Conservation (phyloP, 148 eudicot species). For the Arctostaphylos glauca region DNA sequence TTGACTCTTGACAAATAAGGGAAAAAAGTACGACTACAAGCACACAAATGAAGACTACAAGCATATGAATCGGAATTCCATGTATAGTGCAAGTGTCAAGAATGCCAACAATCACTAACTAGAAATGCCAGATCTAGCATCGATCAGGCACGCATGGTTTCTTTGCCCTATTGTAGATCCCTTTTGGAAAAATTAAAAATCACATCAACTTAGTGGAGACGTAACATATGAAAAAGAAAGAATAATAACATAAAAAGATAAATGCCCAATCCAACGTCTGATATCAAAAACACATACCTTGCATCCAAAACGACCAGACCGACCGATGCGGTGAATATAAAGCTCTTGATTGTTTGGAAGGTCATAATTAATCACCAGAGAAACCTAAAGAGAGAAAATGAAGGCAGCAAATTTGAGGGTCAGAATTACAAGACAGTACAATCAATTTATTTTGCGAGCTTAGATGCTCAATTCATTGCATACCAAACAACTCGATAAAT, state of each 20-base stretch:
- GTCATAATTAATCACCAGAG: conserved; percentile 94
- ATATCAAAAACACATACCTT: conserved; percentile 42
- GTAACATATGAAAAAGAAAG: not conserved
- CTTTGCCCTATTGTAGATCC: not conserved
- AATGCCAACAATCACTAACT: not conserved
- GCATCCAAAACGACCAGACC: conserved; percentile 96
- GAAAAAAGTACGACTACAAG: not conserved
- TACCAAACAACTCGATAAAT: not conserved
- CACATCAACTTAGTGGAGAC: not conserved
- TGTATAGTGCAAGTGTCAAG: not conserved
- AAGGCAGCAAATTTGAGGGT: not conserved
- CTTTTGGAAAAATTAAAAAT: not conserved
- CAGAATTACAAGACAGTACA: not conserved
- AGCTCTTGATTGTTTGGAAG: conserved; percentile 94
- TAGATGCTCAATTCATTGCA: not conserved
- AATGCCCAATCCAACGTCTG: not conserved
- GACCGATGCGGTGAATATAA: conserved; percentile 95
- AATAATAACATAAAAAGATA: not conserved
- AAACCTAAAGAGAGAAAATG: conserved; percentile 46
- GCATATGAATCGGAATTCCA: not conserved
- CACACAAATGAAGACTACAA: no score
- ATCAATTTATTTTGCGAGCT: conserved; percentile 2
- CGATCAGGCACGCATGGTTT: not conserved
- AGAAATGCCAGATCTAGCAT: not conserved
- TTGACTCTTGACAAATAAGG: not conserved